These are phyloP conservation scores for Gossypium anomalum DNA, from an alignment of 345 rosid species.

Conservation along the genomic window DNA sequence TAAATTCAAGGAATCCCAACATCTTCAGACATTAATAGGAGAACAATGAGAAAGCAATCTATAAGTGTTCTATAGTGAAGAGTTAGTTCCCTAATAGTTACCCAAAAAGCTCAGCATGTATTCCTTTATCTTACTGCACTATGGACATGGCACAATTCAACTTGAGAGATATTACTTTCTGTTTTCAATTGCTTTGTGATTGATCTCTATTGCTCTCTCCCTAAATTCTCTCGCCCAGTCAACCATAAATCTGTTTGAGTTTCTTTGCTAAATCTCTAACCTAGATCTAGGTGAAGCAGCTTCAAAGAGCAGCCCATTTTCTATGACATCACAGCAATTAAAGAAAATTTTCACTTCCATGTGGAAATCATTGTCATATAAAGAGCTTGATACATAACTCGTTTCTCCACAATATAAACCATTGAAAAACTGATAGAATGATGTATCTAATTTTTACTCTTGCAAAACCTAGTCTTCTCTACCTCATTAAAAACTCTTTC, in stretches of 20 bases:
- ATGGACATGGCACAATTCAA: conserved; percentile 1
- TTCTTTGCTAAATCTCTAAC: background rate
- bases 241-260: background rate
- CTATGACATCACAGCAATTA: background rate
- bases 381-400: background rate
- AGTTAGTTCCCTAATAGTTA: background rate
- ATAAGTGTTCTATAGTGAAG: background rate
- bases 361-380: background rate
- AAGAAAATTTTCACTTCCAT: background rate
- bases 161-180: background rate
- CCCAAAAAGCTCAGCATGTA: background rate
- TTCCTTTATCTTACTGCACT: background rate
- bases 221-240: background rate
- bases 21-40: conserved; percentile 12
- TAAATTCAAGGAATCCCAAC: conserved; percentile 28
- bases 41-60: conserved; percentile 1
- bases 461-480: background rate
- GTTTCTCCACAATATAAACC: background rate
- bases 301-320: background rate
- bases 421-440: background rate
- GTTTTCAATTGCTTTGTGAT: background rate
- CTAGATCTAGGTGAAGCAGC: background rate
- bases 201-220: background rate
- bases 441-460: background rate
- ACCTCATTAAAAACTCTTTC: background rate